Conservation (phyloP, 2,329 filamentous ascomycete species). For the Aspergillus persii region DNA sequence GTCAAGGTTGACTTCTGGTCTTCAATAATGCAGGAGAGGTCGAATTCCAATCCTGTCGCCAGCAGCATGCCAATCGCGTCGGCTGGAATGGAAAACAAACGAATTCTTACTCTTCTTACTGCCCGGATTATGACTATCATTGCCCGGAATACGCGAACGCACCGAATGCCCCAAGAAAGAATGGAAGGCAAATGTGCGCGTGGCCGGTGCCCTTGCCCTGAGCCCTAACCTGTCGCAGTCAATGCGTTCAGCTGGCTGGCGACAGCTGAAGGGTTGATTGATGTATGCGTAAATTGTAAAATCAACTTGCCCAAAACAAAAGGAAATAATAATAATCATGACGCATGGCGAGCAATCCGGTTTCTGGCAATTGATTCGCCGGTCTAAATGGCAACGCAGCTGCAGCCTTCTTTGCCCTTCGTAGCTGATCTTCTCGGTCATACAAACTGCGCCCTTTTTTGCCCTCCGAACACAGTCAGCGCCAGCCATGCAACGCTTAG, state of each 20-base stretch:
- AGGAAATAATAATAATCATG: not conserved
- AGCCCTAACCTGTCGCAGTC: not conserved
- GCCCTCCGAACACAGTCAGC: not conserved
- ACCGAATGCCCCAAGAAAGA: not conserved
- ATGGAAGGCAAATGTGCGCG: not conserved
- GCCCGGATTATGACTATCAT: no score
- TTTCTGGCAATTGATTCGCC: not conserved
- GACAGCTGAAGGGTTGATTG: no score
- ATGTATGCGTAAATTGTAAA: no score
- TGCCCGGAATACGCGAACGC: not conserved
- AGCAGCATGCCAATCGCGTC: conserved; percentile 17
- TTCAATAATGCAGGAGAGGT: no score
- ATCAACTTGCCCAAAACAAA: not conserved
- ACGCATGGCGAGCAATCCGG: no score
- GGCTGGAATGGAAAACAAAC: conserved; percentile 1
- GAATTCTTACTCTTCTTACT: not conserved
- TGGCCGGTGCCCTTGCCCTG: conserved; percentile 4
- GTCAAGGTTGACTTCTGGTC: not conserved
- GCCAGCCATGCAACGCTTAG: not conserved
- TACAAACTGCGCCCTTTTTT: not conserved
- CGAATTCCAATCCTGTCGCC: conserved; percentile 3
- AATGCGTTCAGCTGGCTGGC: not conserved
- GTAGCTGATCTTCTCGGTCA: not conserved
- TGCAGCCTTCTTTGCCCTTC: not conserved
- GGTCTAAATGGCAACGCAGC: not conserved